Evolutionary conservation across 208 protist genomes (phyloP).

Genomic region (Kentomonas sorsogonicus): DNA sequence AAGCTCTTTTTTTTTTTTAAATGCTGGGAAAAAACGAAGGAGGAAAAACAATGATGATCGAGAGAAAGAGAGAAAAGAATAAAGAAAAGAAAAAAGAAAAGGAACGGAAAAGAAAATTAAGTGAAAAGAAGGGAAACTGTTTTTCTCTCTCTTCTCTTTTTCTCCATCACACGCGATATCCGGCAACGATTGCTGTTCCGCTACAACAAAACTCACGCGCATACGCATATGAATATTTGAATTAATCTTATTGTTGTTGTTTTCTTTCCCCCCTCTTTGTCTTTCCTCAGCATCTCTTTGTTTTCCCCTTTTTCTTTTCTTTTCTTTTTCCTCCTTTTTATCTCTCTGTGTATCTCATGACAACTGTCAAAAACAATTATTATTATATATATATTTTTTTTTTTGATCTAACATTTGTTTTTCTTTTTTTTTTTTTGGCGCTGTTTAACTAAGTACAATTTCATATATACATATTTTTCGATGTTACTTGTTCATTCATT

Average conservation of each 20-base stretch:
- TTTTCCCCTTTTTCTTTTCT: neutral
- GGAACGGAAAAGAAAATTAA: neutral
- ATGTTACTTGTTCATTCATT: neutral
- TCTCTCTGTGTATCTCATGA: neutral
- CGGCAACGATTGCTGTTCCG: slow-evolving; percentile 1
- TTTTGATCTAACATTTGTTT: neutral
- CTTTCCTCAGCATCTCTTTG: no score
- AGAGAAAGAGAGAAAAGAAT: slow-evolving; percentile 1
- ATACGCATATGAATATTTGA: slow-evolving; percentile 3
- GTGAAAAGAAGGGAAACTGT: neutral
- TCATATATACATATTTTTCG: neutral
- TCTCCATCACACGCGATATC: no score
- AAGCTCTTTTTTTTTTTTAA: neutral
- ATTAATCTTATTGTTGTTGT: neutral
- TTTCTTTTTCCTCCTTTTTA: slow-evolving; percentile 4
- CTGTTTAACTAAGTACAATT: neutral
- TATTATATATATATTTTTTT: neutral
- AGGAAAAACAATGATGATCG: slow-evolving; percentile 4
- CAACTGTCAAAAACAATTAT: slow-evolving; percentile 1
- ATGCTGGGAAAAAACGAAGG: neutral
- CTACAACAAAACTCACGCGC: neutral
- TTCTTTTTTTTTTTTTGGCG: slow-evolving; percentile 6
- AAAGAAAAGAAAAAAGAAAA: slow-evolving; percentile 1
- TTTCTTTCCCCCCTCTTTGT: no score
- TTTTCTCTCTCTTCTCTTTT: neutral